These are phyloP conservation scores for Zalaria obscura DNA, from an alignment of 2,329 filamentous ascomycete genomes.

Conservation along the genomic window DNA sequence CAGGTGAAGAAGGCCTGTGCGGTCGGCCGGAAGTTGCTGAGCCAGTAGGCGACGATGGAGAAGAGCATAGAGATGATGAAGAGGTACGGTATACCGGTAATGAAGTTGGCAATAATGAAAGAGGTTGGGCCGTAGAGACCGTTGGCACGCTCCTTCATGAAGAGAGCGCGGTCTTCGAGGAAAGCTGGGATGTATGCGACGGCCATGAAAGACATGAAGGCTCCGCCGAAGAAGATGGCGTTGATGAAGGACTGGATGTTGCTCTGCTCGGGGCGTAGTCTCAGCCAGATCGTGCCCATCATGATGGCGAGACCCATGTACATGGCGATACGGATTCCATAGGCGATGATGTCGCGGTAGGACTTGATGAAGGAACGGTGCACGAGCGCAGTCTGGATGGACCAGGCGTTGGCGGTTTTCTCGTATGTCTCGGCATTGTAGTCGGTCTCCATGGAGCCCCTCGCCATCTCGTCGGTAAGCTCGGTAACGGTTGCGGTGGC, in stretches of 20 bases:
- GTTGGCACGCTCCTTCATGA: conserved; percentile 65
- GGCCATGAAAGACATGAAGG: conserved; percentile 40
- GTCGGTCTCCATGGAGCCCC: conserved; percentile 17
- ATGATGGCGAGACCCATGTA: conserved; percentile 68
- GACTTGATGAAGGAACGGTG: conserved; percentile 73
- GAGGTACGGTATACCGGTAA: conserved; percentile 69
- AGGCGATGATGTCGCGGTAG: conserved; percentile 71
- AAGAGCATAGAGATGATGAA: conserved; percentile 64
- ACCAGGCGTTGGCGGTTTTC: conserved; percentile 28
- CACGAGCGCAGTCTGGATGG: conserved; percentile 49
- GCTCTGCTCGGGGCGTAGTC: conserved; percentile 51
- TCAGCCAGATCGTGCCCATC: conserved; percentile 80
- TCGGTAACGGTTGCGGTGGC: conserved; percentile 19
- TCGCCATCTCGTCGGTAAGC: conserved; percentile 20
- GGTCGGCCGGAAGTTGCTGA: conserved; percentile 57
- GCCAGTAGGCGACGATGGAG: conserved; percentile 64
- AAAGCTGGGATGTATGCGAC: conserved; percentile 74
- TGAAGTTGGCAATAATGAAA: conserved; percentile 65
- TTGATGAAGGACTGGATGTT: conserved; percentile 75
- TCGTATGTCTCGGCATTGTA: conserved; percentile 15
- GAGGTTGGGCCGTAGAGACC: conserved; percentile 63
- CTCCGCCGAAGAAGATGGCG: conserved; percentile 48
- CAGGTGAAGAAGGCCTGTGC: conserved; percentile 58
- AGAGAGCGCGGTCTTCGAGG: conserved; percentile 62
- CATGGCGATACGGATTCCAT: conserved; percentile 72